Base-by-base conservation (phyloP, 257 asterid species). In the Fraxinus americana region DNA sequence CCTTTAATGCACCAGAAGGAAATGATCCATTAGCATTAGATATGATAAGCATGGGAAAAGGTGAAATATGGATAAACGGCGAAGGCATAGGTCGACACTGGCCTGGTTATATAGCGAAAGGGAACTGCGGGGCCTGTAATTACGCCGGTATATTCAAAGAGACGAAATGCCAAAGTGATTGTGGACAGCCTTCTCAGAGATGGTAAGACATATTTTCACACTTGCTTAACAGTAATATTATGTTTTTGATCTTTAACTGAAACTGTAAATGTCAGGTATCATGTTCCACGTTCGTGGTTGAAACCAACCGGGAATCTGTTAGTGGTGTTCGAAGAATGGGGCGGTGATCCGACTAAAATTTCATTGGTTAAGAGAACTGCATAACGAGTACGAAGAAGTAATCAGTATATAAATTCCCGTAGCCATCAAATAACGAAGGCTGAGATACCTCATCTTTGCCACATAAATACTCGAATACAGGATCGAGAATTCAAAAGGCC, bases 181-280 rank as follows among this genome's bases (percentile, higher is more conserved):
- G 99, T 27, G 95, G 94, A 43, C 83, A 90, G 38, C 99, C 99
- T 41, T 90, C 99, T 75, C 98, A 96, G 72, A 92, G 92, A 96
- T 96, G 98, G 98, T 94, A 86, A 87, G 77, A 16, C 2, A 35
- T 54, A 16, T 17, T 27, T 17, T 41, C 69, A n/a, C 16, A 17
- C 54, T 70, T 45, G 0, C 1, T 66, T 19, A 7, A 8, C 69
- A 70, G 32, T 27, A 9, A 36, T 36, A 9, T 8, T 5, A 10
- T 39, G 17, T 8, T 8, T 38, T 2, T 59, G 52, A 43, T 25
- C 30, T 80, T 65, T 73, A 32, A 82, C 10, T 4, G 35, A 16
- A 74, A 67, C 8, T 59, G 61, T 43, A 34, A 36, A 80, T 76
- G 19, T 73, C 82, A 93, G 96, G 97, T 94, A 92, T 82, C 97